Base-by-base conservation (phyloP, 2,329 filamentous ascomycete species). In the Epichloe baconii region DNA sequence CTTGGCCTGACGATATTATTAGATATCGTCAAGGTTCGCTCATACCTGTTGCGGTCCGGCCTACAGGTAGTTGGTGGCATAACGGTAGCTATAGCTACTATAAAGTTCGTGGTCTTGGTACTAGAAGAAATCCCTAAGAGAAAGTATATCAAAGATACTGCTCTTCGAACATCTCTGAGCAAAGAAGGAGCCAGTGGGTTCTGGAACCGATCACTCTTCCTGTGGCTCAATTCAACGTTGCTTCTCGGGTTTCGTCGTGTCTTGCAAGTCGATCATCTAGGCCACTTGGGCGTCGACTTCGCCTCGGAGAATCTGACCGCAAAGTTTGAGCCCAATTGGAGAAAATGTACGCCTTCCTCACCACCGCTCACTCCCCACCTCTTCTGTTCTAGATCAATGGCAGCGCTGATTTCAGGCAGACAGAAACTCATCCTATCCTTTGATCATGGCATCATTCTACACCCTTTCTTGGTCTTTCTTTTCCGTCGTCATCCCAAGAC, bases 1-100 rank as follows among this genome's bases (percentile, higher is more conserved):
- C 56, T 75, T 14, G 58, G 67, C 38, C 43, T 71, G 19, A 66
- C 67, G 8, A 51, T 69, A 1, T 57, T 75, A 2, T 61, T 73
- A 10, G 72, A 74, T 40, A 54, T 62, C 4, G 60, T 66, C 0
- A 67, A 68, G 50, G 58, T 61, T 0, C 62, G 72, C 70, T 35
- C 54, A 58, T 31, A 55, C 53, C 31, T 44, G 35, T 48, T 52
- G 5, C 40, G 55, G 10, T n/a, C 42, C 6, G 42, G 42, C 23
- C 42, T 44, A 10, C 19, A 31, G 15, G 42, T 14, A 14, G 19
- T 26, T n/a, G 42, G 42, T 10, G 42, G 42, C 21, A 26, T 70
- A 1, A 64, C 65, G 17, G 67, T 61, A 2, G 56, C 58, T 2
- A 58, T 58, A 0, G 50, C 67, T 2, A 61, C 53, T 2, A 19